Evolutionary conservation across 495 filamentous ascomycete species (phyloP), one percentile per base, ranked within the genome.

Genomic region (Lentithecium fluviatile): DNA sequence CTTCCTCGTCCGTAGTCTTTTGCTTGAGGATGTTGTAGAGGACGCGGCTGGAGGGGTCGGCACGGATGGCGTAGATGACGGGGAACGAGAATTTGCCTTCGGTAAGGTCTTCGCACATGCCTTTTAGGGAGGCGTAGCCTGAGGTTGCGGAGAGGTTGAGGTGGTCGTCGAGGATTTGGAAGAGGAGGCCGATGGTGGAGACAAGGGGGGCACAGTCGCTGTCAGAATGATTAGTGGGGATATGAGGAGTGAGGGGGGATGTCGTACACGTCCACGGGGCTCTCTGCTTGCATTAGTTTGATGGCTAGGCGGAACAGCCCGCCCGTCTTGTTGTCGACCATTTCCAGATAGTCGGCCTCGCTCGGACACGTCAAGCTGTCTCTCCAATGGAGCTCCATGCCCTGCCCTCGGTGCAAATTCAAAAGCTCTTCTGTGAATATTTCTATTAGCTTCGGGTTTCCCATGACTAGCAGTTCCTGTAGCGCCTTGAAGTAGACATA

Each of bases 61-160:
- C 77, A 63, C 92, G 88, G 63, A 98, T 95, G 71, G 88, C 87
- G 74, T 98, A 93, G 60, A 98, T 97, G 66, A 98, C 88, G 6
- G 93, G 93, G 70, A 95, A 97, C 24, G 88, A 92, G 78, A 97
- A 98, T 81, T 98, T 98, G 42, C 94, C 94, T 77, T 98, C 94
- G 0, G 93, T 97, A 62, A 98, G 75, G 72, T 98, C 94, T 78
- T 98, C 94, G 73, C 90, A 96, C 62, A 96, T 84, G 56, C 94
- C 95, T 78, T 97, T 98, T 67, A 94, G 93, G 47, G 85, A 77
- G 47, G 88, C 85, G 76, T 97, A 97, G 60, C 84, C 79, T 15
- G 78, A 73, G 52, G 80, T 83, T 45, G 76, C 87, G 42, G 64
- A 67, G 19, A 98, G 83, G 71, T 98, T 98, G 60, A 90, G 82